Percentiles rank a stretch among this genome's conserved stretches.
phyloP scores from a whole-genome alignment of 2,329 filamentous ascomycete species.

The Fusarium drepaniforme region DNA sequence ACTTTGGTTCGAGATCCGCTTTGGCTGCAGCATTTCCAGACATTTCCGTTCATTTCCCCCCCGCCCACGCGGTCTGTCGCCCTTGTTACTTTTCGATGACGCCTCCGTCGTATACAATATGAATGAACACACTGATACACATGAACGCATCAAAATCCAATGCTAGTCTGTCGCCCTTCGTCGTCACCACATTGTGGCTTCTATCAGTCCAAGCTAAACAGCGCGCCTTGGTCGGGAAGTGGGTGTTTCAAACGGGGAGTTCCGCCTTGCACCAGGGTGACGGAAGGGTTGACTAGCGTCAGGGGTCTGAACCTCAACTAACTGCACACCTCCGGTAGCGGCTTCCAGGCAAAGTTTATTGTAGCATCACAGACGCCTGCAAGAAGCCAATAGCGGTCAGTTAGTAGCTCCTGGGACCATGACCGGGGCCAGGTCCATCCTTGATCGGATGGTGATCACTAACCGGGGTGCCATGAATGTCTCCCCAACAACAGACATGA shows the following conservation, averaged over 20 bases:
- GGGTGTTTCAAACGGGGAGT: not conserved
- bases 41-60: not conserved
- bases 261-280: not conserved
- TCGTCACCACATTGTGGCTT: not conserved
- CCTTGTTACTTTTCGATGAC: not conserved
- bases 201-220: not conserved
- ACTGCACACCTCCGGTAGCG: not conserved
- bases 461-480: not conserved
- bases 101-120: too few species aligned
- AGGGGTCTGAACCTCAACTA: not conserved
- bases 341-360: not conserved
- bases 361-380: not conserved
- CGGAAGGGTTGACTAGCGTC: not conserved
- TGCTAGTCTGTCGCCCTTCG: not conserved
- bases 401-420: not conserved
- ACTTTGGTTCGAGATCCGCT: not conserved
- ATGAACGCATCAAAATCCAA: too few species aligned
- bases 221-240: not conserved
- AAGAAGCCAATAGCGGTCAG: not conserved
- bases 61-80: not conserved
- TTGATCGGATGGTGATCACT: not conserved
- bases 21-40: not conserved
- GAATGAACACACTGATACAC: too few species aligned
- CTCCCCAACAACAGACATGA: not conserved
- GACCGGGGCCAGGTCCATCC: not conserved